A percentile compares a stretch with the other conserved stretches of the same genome.
phyloP scores from a whole-genome alignment of 305 asterid genomes.

The Galium porrigens region DNA sequence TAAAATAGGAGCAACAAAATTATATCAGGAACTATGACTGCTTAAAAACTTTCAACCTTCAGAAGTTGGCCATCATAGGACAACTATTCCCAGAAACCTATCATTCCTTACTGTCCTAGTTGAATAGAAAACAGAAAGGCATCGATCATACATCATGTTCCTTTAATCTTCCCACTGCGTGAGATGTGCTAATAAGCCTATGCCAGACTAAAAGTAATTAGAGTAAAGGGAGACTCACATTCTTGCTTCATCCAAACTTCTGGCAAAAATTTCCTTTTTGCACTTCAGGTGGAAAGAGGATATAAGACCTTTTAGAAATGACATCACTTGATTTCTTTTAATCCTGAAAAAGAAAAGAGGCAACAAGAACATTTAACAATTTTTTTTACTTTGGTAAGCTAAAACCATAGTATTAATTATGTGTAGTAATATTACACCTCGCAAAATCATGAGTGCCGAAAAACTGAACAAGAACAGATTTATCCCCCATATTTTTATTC shows the following conservation, averaged over 20 bases:
- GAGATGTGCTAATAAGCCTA: not conserved
- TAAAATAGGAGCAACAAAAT: not conserved
- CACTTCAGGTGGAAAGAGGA: slow-evolving; percentile 82
- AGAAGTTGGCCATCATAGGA: not conserved
- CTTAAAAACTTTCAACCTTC: not conserved
- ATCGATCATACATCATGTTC: not conserved
- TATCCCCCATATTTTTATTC: slow-evolving; percentile 54
- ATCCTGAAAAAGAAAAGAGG: slow-evolving; percentile 40
- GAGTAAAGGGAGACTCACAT: slow-evolving; percentile 38
- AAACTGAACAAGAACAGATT: slow-evolving; percentile 80
- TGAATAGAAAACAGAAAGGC: not conserved
- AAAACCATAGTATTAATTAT: not conserved
- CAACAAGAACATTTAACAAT: not conserved
- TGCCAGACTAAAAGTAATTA: slow-evolving; percentile 6
- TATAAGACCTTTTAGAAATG: slow-evolving; percentile 83
- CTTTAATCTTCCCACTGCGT: not conserved
- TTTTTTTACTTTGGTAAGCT: not conserved
- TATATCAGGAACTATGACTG: not conserved
- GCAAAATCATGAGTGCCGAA: slow-evolving; percentile 98
- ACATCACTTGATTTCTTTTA: slow-evolving; percentile 49
- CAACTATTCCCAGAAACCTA: not conserved
- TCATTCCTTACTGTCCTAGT: not conserved
- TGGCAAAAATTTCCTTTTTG: slow-evolving; percentile 56
- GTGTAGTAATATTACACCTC: slow-evolving; percentile 33
- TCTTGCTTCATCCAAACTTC: slow-evolving; percentile 82